Evolutionary conservation across 805 yeast species (phyloP).

Genomic region (Schwanniomyces pseudopolymorphus): DNA sequence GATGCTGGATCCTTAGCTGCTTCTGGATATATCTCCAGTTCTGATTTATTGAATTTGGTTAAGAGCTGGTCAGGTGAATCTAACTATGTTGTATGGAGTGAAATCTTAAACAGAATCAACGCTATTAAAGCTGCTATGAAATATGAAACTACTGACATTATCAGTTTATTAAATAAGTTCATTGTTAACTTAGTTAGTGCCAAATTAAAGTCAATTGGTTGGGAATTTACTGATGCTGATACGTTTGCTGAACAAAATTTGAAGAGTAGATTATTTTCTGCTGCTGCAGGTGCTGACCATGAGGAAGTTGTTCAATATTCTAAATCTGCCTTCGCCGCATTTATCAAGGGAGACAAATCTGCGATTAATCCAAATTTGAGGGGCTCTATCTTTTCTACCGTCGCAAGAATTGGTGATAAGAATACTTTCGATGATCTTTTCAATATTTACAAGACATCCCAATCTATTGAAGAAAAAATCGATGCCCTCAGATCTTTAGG

Average conservation of each 20-base stretch:
- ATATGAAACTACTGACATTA: constrained; percentile 50
- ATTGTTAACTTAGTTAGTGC: constrained; percentile 53
- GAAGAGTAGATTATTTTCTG: constrained; percentile 59
- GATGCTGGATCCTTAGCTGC: constrained; percentile 72
- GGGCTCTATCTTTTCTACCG: constrained; percentile 62
- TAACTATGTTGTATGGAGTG: constrained; percentile 69
- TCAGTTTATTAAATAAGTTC: constrained; percentile 51
- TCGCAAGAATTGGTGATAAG: constrained; percentile 62
- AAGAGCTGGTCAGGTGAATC: constrained; percentile 59
- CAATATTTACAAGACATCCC: constrained; percentile 59
- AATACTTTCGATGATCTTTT: constrained; percentile 63
- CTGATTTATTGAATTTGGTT: constrained; percentile 58
- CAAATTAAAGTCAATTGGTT: constrained; percentile 59
- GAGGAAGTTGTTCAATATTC: constrained; percentile 47
- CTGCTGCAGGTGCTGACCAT: constrained; percentile 58
- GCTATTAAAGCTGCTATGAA: constrained; percentile 53
- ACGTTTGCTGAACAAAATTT: constrained; percentile 64
- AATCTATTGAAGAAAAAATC: constrained; percentile 63
- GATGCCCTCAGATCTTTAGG: constrained; percentile 73
- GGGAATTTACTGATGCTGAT: constrained; percentile 57
- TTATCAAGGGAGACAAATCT: constrained; percentile 58
- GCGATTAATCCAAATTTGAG: constrained; percentile 77
- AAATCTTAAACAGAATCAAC: constrained; percentile 50
- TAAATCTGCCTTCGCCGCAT: constrained; percentile 50
- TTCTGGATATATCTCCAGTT: constrained; percentile 67